phyloP scores from a whole-genome alignment of 2,329 filamentous ascomycete genomes.

The Colletotrichum tabaci region DNA sequence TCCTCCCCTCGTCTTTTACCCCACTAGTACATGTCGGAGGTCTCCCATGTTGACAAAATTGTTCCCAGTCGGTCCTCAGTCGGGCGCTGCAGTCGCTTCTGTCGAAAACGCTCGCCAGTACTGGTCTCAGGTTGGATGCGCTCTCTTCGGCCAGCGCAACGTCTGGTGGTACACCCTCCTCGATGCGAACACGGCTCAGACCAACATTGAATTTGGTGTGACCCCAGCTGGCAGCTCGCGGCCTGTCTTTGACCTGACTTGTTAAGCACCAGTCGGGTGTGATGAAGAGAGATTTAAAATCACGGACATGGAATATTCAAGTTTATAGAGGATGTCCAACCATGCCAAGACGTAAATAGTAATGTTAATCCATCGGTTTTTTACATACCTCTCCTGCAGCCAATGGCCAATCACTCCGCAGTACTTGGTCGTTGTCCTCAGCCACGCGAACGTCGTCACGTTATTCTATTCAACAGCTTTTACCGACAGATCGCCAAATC shows the following conservation, averaged over 20 bases:
- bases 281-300: rapidly evolving
- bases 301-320: not conserved
- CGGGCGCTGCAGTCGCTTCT: conserved; percentile 58
- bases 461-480: no score
- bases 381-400: no score
- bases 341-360: not conserved
- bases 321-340: not conserved
- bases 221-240: conserved; percentile 22
- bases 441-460: no score
- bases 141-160: conserved; percentile 33
- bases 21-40: not conserved
- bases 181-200: conserved; percentile 35
- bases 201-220: conserved; percentile 29
- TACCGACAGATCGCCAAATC: no score
- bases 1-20: no score
- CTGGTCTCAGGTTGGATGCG: conserved; percentile 36
- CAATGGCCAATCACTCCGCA: no score
- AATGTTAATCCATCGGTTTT: not conserved
- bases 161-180: conserved; percentile 39
- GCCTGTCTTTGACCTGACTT: conserved; percentile 31
- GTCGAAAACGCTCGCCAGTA: conserved; percentile 58
- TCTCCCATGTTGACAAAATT: conserved; percentile 7
- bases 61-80: conserved; percentile 56
- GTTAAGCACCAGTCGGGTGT: not conserved
- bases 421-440: no score